Evolutionary conservation across 306 rosid species (phyloP).

Genomic region (Rosa lucieae): DNA sequence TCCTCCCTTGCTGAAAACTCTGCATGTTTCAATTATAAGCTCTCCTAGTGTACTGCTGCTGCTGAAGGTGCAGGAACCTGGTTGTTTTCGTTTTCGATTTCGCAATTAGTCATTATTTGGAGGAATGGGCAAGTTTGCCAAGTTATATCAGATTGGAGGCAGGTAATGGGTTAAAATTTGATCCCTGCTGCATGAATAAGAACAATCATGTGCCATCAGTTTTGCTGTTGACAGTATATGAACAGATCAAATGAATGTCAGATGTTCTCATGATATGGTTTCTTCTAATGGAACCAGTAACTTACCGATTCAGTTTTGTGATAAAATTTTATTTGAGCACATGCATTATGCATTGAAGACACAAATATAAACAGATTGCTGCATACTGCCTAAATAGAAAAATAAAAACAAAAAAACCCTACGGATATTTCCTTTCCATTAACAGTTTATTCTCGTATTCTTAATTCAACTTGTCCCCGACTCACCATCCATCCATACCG

Average conservation of each 20-base stretch:
- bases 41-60: background rate
- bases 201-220: background rate
- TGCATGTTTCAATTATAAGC: background rate
- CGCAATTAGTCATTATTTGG: constrained; percentile 22
- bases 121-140: constrained; percentile 39
- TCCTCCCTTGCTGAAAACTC: background rate
- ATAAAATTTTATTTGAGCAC: background rate
- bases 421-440: background rate
- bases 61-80: background rate
- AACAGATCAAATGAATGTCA: constrained; percentile 6
- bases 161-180: constrained; percentile 8
- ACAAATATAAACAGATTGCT: background rate
- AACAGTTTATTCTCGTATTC: background rate
- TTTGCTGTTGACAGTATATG: background rate
- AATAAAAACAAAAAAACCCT: background rate
- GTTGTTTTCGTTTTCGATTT: background rate
- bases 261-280: background rate
- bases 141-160: constrained; percentile 18
- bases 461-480: background rate
- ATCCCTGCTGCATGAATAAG: background rate
- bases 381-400: background rate
- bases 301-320: background rate
- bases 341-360: background rate
- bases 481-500: background rate
- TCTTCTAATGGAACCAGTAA: background rate